Evolutionary conservation across 208 protist genomes (phyloP).

Genomic region (Porcisia deanei): DNA sequence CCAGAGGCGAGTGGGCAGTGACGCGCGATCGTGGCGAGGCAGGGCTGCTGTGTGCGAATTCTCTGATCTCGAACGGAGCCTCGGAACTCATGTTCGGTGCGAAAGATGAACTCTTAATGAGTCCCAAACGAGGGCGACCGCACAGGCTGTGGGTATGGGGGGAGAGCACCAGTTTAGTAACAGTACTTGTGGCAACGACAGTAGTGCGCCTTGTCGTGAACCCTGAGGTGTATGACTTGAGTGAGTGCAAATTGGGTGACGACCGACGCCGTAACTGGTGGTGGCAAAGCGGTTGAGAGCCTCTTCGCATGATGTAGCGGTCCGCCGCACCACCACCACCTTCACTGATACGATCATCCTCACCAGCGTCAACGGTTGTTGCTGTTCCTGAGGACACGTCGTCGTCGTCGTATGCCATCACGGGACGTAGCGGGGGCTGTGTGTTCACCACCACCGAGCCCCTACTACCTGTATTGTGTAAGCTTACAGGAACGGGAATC

Average conservation of each 20-base stretch:
- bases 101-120: not conserved
- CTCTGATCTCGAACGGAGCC: not conserved
- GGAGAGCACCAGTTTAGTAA: not conserved
- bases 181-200: not conserved
- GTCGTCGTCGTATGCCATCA: not conserved
- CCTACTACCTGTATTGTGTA: not conserved
- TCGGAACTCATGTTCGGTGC: not conserved
- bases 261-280: not conserved
- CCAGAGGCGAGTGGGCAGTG: slow-evolving; percentile 1
- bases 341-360: not conserved
- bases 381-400: not conserved
- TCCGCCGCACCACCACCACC: not conserved
- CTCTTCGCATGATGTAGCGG: not conserved
- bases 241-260: not conserved
- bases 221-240: not conserved
- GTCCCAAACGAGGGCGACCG: not conserved
- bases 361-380: slow-evolving; percentile 5
- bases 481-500: not conserved
- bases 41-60: slow-evolving; percentile 1
- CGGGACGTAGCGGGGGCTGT: not conserved
- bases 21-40: not conserved
- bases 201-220: slow-evolving; percentile 15
- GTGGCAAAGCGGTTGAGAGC: not conserved
- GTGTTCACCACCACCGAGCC: not conserved
- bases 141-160: not conserved